phyloP scores from a whole-genome alignment of 352 stramenopile genomes.

The Phytopythium montanum region DNA sequence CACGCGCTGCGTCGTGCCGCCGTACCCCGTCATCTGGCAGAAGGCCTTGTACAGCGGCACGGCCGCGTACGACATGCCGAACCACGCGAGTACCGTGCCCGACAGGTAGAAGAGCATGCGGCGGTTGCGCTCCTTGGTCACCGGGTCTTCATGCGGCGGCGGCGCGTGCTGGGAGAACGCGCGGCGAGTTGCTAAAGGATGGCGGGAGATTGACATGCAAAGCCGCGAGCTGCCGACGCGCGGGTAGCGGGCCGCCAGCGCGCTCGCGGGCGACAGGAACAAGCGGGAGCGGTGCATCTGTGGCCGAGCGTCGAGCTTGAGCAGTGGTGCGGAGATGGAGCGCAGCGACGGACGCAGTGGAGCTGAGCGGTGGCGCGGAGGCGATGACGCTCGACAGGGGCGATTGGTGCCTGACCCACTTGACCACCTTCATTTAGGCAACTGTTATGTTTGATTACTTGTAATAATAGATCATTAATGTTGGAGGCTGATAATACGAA shows the following conservation, averaged over 20 bases:
- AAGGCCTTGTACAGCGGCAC: slow-evolving; percentile 99
- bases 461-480: too few relatives aligned
- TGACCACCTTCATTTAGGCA: neutral
- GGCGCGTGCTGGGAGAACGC: slow-evolving; percentile 39
- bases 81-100: slow-evolving; percentile 90
- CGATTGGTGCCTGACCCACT: neutral
- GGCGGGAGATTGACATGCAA: slow-evolving; percentile 5
- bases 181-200: slow-evolving; percentile 14
- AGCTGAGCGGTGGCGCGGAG: neutral
- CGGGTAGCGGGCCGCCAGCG: slow-evolving; percentile 9
- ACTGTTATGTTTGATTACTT: too few relatives aligned
- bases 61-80: slow-evolving; percentile 95
- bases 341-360: neutral
- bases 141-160: slow-evolving; percentile 37
- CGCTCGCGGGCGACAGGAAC: slow-evolving; percentile 18
- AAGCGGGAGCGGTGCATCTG: slow-evolving; percentile 21
- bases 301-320: neutral
- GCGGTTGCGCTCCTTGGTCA: slow-evolving; percentile 86
- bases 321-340: neutral
- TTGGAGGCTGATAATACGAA: too few relatives aligned
- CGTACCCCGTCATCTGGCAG: slow-evolving; percentile 98
- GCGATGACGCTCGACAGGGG: neutral
- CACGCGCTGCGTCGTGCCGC: slow-evolving; percentile 89
- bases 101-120: slow-evolving; percentile 92
- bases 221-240: slow-evolving; percentile 10